Base-by-base conservation (phyloP, 164 flowering plant species). In the Berberis thunbergii region DNA sequence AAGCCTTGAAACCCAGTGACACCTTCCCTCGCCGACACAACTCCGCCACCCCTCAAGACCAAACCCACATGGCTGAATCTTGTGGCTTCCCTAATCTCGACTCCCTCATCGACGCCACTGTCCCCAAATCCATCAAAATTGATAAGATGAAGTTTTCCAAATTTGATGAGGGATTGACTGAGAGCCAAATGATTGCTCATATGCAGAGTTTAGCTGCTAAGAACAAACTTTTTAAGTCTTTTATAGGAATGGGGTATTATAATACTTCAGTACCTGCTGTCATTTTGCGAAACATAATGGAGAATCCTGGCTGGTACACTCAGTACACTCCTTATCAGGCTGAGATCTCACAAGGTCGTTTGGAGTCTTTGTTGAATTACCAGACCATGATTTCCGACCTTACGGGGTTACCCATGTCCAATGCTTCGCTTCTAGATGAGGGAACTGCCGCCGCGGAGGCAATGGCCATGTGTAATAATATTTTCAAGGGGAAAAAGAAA, bases 361-460 rank as follows among this genome's bases (percentile, higher is more conserved):
- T 95, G 8, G 99, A 95, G 65, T 87, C 96, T 41, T 61, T 95
- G 67, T 77, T 95, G 54, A 95, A 95, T 74, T 95, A 40, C 69
- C 99, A 95, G 69, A 95, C 97, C 12, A 41, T 91, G 81, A 83
- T 95, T 65, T 63, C 96, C 2, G 99, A 95, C 70, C 88, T 95
- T 40, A 95, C 99, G 13, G 99, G 89, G 2, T 69, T 95, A 43
- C 97, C 99, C n/a, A 91, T 95, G 97, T 89, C 99, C 3, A 95
- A 95, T 67, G 96, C 99, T 3, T 91, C 97, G 0, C 73, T 95
- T 49, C 93, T 91, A 9, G 99, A 95, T 62, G 97, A 95, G 59
- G 97, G 97, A 4, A 95, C 99, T 1, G 97, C 99, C 0, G 97
- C 97, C 1, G 99, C 99, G 0, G 99, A 94, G 79, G 99, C 99